A percentile compares a stretch with the other conserved stretches of the same genome.
Conservation (phyloP, 169 alveolate genomes). For the Haemoproteus tartakovskyi region DNA sequence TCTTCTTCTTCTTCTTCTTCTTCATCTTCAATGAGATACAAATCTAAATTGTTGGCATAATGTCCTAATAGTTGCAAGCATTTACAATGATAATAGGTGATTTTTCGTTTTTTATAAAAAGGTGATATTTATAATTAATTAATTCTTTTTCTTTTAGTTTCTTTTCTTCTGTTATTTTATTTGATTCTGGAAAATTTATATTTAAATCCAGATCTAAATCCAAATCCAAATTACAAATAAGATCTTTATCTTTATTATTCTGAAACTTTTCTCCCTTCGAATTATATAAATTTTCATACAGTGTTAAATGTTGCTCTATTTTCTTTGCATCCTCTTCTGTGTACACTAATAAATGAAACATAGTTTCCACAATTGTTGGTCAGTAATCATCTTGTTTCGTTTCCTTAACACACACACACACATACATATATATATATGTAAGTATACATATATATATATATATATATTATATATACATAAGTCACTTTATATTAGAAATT, state of each 20-base stretch:
- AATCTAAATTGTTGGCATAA: constrained; percentile 8
- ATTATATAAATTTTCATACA: constrained; percentile 54
- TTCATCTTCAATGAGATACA: constrained; percentile 36
- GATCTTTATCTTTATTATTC: not conserved
- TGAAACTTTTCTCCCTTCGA: constrained; percentile 9
- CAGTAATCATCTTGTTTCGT: too few species aligned
- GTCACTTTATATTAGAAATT: not conserved
- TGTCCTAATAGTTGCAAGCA: constrained; percentile 21
- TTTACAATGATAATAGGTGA: constrained; percentile 11
- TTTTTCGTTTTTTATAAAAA: constrained; percentile 2
- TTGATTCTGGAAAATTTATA: not conserved
- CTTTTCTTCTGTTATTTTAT: constrained; percentile 1
- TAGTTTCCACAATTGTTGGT: not conserved
- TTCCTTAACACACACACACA: too few species aligned
- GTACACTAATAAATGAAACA: constrained; percentile 58
- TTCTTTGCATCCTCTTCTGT: constrained; percentile 10
- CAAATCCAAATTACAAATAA: too few species aligned
- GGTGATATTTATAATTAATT: not conserved
- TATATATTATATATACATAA: too few species aligned
- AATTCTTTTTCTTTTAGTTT: constrained; percentile 15
- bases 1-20: not conserved
- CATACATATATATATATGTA: too few species aligned
- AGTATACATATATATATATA: too few species aligned
- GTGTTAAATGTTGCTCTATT: not conserved
- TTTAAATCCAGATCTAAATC: not conserved